phyloP scores from a whole-genome alignment of 1,284 basidiomycete species.

The Trametes sp. region DNA sequence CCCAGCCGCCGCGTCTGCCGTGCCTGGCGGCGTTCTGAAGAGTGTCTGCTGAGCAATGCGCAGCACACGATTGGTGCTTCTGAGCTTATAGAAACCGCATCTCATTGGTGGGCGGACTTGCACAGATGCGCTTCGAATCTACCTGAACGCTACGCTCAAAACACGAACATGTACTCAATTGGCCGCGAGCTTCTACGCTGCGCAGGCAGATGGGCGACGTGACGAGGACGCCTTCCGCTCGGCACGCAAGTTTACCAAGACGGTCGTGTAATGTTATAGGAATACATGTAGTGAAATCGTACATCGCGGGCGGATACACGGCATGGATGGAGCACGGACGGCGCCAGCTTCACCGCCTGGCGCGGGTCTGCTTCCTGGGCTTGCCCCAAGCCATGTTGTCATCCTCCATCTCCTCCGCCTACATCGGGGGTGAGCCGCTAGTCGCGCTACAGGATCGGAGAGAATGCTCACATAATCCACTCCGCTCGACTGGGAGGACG shows the following conservation, averaged over 20 bases:
- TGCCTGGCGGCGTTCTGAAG: slow-evolving; percentile 10
- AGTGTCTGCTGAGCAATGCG: slow-evolving; percentile 14
- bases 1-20: not conserved
- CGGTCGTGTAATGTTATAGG: not conserved
- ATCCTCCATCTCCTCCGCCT: slow-evolving; percentile 39
- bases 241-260: not conserved
- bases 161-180: not conserved
- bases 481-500: slow-evolving; percentile 2
- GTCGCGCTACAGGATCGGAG: not conserved
- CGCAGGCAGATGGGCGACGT: not conserved
- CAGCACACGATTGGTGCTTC: slow-evolving; percentile 18
- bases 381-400: slow-evolving; percentile 38
- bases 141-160: not conserved
- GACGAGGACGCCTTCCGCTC: not conserved
- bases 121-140: not conserved
- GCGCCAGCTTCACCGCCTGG: slow-evolving; percentile 11
- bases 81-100: slow-evolving; percentile 8
- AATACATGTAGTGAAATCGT: not conserved
- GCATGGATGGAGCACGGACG: not conserved
- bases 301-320: not conserved
- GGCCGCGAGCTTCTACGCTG: not conserved
- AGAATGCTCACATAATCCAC: slow-evolving; percentile 21
- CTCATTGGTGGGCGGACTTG: not conserved
- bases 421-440: not conserved
- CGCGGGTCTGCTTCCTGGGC: slow-evolving; percentile 25